These are phyloP conservation scores for Boletus vermiculosoides DNA, from an alignment of 768 basidiomycete genomes.

Conservation along the genomic window DNA sequence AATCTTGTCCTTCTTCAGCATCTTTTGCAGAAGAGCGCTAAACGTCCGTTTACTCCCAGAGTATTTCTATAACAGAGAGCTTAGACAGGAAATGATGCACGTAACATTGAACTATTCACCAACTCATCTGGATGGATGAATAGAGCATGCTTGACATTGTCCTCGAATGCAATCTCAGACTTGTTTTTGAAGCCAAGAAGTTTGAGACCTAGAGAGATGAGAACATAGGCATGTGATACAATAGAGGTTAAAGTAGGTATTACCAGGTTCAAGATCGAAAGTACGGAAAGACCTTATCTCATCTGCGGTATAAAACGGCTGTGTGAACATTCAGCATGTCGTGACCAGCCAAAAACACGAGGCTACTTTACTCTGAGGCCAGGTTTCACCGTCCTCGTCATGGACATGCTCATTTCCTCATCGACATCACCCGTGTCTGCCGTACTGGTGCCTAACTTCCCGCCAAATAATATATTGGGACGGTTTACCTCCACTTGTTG, in stretches of 20 bases:
- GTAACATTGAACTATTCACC: constrained; percentile 41
- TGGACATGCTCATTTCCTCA: constrained; percentile 39
- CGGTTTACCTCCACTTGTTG: constrained; percentile 30
- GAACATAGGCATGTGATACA: background rate
- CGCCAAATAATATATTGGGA: constrained; percentile 30
- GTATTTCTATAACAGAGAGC: constrained; percentile 49
- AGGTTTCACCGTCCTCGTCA: constrained; percentile 44
- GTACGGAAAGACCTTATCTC: constrained; percentile 82
- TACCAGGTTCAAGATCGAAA: constrained; percentile 74
- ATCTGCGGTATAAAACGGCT: constrained; percentile 86
- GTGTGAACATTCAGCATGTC: constrained; percentile 1
- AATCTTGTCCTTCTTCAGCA: constrained; percentile 78
- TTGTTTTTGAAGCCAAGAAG: constrained; percentile 89
- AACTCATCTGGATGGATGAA: constrained; percentile 93
- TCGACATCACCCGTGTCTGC: constrained; percentile 31
- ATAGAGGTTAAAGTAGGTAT: constrained; percentile 11
- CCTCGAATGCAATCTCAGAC: constrained; percentile 70
- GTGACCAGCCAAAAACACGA: background rate
- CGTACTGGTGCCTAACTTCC: constrained; percentile 38
- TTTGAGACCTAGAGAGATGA: constrained; percentile 60
- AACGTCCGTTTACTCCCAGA: constrained; percentile 93
- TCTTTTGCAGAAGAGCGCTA: constrained; percentile 78
- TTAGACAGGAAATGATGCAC: background rate
- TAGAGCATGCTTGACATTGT: constrained; percentile 87
- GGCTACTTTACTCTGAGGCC: constrained; percentile 47